Base-by-base conservation (phyloP, 805 yeast species). In the Brettanomyces bruxellensis region DNA sequence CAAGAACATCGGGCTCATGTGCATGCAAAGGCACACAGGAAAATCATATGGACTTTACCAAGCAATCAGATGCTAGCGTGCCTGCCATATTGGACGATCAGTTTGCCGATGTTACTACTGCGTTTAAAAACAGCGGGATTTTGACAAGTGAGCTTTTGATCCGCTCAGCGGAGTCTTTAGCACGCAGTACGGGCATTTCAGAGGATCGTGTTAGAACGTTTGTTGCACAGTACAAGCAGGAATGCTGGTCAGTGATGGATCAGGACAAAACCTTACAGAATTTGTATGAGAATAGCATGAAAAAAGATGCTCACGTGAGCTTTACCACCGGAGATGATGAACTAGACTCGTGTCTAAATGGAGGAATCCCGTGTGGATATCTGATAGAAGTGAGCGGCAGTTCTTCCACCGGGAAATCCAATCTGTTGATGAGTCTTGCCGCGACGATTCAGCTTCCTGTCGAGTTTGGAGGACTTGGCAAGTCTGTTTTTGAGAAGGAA, bases 321-420 rank as follows among this genome's bases (percentile, higher is more conserved):
- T 72, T 79, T 56, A 71, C 84, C 6, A 70, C 82, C 0, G 86
- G 86, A 0, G 80, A 74, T 55, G 59, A 56, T 1, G 54, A 51
- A 4, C 51, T 84, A 1, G 90, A 84, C 56, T 55, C 52, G 8
- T 48, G 66, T 0, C 57, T 84, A 4, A 67, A 70, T 37, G 64
- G 66, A 23, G 91, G 90, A 0, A 67, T 83, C 4, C 72, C 67
- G 2, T 59, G 74, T 3, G 76, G 81, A 3, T 62, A 71, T 24
- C 59, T 84, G 2, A 81, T 89, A 0, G 98, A 90, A 65, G 59
- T 91, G 3, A 81, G 79, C 54, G 98, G 98, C 0, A 84, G 83
- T 25, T 79, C 95, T 44, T 86, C 95, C 0, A 74, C 85, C 1
- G 98, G 96, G 0, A 91, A 91, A 57, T 82, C 96, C 0, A 95